phyloP scores from a whole-genome alignment of 371 early-diverging fungal genomes.

The Lichtheimia ornata region DNA sequence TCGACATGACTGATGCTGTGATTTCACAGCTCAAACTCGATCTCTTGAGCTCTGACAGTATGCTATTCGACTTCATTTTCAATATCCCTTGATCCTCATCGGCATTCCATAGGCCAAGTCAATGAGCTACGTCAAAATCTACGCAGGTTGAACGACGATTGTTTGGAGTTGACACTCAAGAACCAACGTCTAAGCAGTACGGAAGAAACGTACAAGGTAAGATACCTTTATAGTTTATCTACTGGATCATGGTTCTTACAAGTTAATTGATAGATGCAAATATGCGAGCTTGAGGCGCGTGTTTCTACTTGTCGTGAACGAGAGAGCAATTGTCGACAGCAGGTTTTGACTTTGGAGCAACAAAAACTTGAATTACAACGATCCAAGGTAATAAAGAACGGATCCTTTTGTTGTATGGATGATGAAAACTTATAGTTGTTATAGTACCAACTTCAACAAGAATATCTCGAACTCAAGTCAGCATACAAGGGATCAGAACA shows the following conservation, averaged over 20 bases:
- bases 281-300: background rate
- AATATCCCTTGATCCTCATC: background rate
- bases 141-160: background rate
- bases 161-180: background rate
- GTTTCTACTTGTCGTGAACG: background rate
- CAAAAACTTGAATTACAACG: no score
- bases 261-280: background rate
- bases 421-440: no score
- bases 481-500: background rate
- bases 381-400: no score
- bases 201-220: background rate
- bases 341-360: no score
- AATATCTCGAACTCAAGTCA: no score
- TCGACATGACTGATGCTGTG: background rate
- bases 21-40: background rate
- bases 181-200: background rate
- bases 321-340: no score
- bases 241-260: background rate
- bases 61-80: background rate
- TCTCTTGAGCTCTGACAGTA: constrained; percentile 1
- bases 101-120: background rate
- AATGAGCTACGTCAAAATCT: background rate
- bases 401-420: no score
- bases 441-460: no score
- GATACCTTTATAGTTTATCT: background rate